phyloP scores from a whole-genome alignment of 2,329 filamentous ascomycete species.

The Clonostachys byssicola region DNA sequence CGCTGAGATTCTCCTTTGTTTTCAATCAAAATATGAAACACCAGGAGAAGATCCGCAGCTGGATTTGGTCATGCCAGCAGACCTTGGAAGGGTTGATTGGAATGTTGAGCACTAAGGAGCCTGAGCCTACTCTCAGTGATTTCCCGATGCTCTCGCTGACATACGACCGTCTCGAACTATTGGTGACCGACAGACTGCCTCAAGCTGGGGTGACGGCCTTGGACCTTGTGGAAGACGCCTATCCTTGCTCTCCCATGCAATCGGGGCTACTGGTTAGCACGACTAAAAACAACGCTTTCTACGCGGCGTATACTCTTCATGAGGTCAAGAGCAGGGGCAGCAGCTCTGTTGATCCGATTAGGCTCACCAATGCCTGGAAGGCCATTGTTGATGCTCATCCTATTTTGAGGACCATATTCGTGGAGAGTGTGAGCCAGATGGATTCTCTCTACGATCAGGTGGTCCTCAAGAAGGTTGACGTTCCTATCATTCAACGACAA shows the following conservation, averaged over 20 bases:
- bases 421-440: constrained; percentile 34
- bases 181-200: constrained; percentile 31
- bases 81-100: constrained; percentile 32
- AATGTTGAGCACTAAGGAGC: constrained; percentile 25
- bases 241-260: constrained; percentile 31
- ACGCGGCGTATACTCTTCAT: constrained; percentile 21
- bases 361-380: constrained; percentile 36
- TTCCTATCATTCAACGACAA: background rate
- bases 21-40: constrained; percentile 35
- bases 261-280: constrained; percentile 29
- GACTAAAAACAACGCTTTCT: constrained; percentile 23
- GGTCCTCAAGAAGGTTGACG: constrained; percentile 21
- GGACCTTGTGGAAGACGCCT: constrained; percentile 25
- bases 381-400: constrained; percentile 34
- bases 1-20: constrained; percentile 35
- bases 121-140: constrained; percentile 35
- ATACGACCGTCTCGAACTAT: constrained; percentile 30
- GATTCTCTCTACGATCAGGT: constrained; percentile 42
- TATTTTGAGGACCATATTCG: constrained; percentile 40
- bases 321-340: constrained; percentile 10
- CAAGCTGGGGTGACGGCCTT: constrained; percentile 20
- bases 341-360: constrained; percentile 17
- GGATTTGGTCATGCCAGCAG: constrained; percentile 36
- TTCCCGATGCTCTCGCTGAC: constrained; percentile 34
- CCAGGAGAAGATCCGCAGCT: constrained; percentile 31